Percentiles rank a stretch among this genome's conserved stretches.
Conservation (phyloP, 2,329 filamentous ascomycete genomes). For the Penicillium sp. region DNA sequence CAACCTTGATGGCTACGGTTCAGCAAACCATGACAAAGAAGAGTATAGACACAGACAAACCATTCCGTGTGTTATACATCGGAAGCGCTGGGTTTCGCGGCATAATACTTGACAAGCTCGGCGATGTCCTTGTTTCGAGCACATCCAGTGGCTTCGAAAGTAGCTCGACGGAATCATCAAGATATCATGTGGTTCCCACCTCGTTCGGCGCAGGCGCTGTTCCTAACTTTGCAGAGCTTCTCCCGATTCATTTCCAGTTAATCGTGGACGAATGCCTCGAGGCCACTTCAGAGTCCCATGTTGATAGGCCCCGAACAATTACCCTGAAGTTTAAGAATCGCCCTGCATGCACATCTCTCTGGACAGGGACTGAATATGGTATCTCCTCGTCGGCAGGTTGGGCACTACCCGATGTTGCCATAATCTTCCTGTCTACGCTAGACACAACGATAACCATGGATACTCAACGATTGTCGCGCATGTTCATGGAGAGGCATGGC, state of each 20-base stretch:
- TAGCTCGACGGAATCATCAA: conserved; percentile 47
- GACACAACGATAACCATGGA: conserved; percentile 36
- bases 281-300: conserved; percentile 34
- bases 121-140: conserved; percentile 52
- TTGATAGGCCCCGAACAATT: conserved; percentile 38
- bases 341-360: conserved; percentile 42
- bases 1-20: conserved; percentile 45
- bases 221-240: conserved; percentile 54
- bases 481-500: conserved; percentile 49
- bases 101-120: conserved; percentile 53
- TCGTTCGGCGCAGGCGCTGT: conserved; percentile 51
- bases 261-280: conserved; percentile 53
- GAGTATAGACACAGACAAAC: conserved; percentile 46
- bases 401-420: conserved; percentile 52
- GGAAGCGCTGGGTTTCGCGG: conserved; percentile 46
- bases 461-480: conserved; percentile 40
- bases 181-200: conserved; percentile 55
- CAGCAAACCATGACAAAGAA: conserved; percentile 51
- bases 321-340: conserved; percentile 46
- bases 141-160: conserved; percentile 37
- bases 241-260: conserved; percentile 53
- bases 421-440: conserved; percentile 48
- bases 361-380: conserved; percentile 43
- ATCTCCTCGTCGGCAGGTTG: conserved; percentile 47
- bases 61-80: conserved; percentile 51